These are phyloP conservation scores for Cutaneotrichosporon mucoides DNA, from an alignment of 1,284 basidiomycete species.

Conservation along the genomic window DNA sequence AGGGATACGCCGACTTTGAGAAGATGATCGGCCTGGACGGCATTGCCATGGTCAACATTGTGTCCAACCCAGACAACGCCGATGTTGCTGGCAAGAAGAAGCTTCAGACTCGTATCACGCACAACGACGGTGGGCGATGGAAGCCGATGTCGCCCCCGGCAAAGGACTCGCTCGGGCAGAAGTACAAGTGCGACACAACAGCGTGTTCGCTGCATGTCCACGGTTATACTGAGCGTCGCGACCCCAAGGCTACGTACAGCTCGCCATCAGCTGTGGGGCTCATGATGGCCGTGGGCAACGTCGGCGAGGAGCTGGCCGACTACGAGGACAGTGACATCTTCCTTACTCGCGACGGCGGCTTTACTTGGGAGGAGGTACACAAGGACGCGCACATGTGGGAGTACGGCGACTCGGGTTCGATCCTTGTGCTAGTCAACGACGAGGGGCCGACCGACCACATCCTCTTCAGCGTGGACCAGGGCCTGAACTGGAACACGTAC, in stretches of 20 bases:
- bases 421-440: constrained; percentile 91
- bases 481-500: constrained; percentile 81
- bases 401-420: constrained; percentile 92
- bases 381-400: constrained; percentile 98
- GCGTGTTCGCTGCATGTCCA: constrained; percentile 87
- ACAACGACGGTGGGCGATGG: constrained; percentile 95
- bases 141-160: constrained; percentile 71
- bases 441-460: constrained; percentile 87
- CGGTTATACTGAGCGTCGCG: constrained; percentile 88
- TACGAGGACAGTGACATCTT: constrained; percentile 93
- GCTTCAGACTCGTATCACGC: constrained; percentile 82
- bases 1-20: constrained; percentile 94
- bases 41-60: constrained; percentile 87
- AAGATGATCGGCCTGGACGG: constrained; percentile 96
- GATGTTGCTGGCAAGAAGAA: constrained; percentile 68
- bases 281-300: constrained; percentile 96
- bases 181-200: constrained; percentile 68
- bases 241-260: constrained; percentile 85
- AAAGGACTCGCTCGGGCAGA: constrained; percentile 68
- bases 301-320: constrained; percentile 73
- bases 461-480: constrained; percentile 84
- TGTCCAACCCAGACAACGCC: constrained; percentile 68
- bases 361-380: constrained; percentile 97
- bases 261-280: constrained; percentile 87
- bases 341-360: constrained; percentile 91